A percentile compares a stretch with the other conserved stretches of the same genome.
Evolutionary conservation across 495 filamentous ascomycete species (phyloP).

Genomic region (Paragyromitra xinjiangensis): DNA sequence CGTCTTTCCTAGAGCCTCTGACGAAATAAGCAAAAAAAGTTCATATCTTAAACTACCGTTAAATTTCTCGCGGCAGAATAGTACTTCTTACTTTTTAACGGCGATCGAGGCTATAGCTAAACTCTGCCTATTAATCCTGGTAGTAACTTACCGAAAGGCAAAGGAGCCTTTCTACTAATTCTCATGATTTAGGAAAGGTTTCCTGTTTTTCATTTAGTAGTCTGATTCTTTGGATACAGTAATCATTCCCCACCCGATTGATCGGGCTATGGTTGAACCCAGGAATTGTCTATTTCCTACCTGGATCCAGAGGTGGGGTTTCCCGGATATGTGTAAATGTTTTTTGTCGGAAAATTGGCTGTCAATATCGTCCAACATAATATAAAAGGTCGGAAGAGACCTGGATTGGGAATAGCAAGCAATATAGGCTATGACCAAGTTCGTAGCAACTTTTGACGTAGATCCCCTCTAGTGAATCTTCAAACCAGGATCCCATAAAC

Average conservation of each 20-base stretch:
- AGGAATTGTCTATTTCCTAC: constrained; percentile 13
- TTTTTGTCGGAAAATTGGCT: background rate
- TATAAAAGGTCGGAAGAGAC: constrained; percentile 13
- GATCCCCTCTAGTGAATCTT: constrained; percentile 23
- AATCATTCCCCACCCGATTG: background rate
- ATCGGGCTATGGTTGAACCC: background rate
- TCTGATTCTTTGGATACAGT: background rate
- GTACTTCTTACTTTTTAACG: background rate
- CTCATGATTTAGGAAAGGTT: background rate
- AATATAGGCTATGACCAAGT: constrained; percentile 34
- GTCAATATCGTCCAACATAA: constrained; percentile 9
- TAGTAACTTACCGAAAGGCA: background rate
- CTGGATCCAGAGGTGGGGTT: background rate
- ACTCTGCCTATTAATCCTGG: background rate
- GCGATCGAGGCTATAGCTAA: background rate
- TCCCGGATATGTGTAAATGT: constrained; percentile 14
- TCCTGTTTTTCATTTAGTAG: background rate
- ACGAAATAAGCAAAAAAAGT: background rate
- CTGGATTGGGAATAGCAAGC: constrained; percentile 14
- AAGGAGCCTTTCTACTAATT: background rate
- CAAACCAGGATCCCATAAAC: constrained; percentile 24
- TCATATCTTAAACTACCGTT: background rate
- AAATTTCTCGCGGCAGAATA: background rate
- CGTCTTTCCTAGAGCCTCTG: background rate
- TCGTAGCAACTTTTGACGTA: constrained; percentile 1